Evolutionary conservation across 2,329 filamentous ascomycete species (phyloP), one percentile per base, ranked within the genome.

Genomic region (Beauveria sp.): DNA sequence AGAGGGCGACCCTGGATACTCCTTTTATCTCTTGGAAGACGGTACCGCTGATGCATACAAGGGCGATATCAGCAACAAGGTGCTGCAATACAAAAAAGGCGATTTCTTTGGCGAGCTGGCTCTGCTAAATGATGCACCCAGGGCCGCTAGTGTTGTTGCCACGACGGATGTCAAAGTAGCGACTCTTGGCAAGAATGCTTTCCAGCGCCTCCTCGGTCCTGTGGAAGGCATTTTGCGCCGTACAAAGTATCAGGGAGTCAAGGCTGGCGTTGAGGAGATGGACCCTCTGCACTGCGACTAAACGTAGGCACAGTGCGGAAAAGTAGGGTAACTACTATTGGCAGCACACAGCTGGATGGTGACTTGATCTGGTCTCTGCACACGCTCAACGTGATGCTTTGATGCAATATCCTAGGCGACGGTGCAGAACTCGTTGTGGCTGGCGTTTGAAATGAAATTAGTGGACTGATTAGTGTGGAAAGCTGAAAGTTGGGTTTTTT

Each of bases 101-200:
- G 95, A 97, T 71, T 99, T 95, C 79, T 99, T 99, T 76, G 95
- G 95, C 64, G 95, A 99, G 77, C 81, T 99, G 64, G 95, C 95
- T 7, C 77, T 99, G 70, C 81, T 98, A 67, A 96, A 98, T 67
- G 93, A 99, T 71, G 90, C 91, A 60, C 95, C 95, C 9, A 87
- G 95, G 71, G 93, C 93, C 43, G 95, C 95, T 56, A 96, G 89
- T 67, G 86, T 99, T 58, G 79, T 96, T 52, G 90, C 90, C 68
- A 83, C 86, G 73, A 90, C 89, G 7, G 90, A 96, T 65, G 89
- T 96, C 72, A 98, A 97, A 78, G 91, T 98, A 56, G 95, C 93
- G 5, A 91, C 88, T 54, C 79, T 99, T 53, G 92, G 92, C 67
- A 96, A 97, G 76, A 91, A 91, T 68, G 95, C 93, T 6, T 99